Evolutionary conservation across 352 stramenopile species (phyloP), one percentile per base, ranked within the genome.

Genomic region (Globisporangium cystogenes): DNA sequence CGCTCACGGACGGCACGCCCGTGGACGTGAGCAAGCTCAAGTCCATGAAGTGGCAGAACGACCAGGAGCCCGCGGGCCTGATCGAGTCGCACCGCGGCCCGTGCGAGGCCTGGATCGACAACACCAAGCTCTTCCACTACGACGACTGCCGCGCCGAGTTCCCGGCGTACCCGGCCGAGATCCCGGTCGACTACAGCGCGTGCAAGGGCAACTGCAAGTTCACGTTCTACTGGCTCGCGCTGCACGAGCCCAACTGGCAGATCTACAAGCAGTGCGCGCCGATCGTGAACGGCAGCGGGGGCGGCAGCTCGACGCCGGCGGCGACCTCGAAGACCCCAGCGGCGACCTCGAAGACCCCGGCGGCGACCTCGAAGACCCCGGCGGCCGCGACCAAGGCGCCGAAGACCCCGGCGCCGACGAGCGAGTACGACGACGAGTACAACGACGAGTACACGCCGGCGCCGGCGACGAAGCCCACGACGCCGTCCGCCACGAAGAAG

Each of bases 141-240:
- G 55, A 77, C 45, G 63, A 86, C 52, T 87, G 75, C 41, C 55
- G 44, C 16, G 60, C 47, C 3, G 55, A 64, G 33, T 86, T 60
- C 58, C 61, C 51, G 5, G 45, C 2, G 1, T 82, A 77, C 57
- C 78, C 78, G 14, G 75, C 74, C 7, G 48, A 70, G 14, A 68
- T 89, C 43, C 65, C 69, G 3, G 54, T 86, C 35, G 68, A 87
- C 53, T 86, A 67, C 45, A 69, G 67, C 12, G 56, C 60, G 1
- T 89, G 75, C 59, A 67, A 40, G 33, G 65, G 69, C 35, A 68
- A 76, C 26, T 83, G 76, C 35, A 62, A 45, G 16, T 69, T 90
- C 45, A 68, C 49, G 14, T 86, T 87, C 59, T 84, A 80, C 71
- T 85, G 76, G 76, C 21, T 85, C 44, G 69, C 73, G 41, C 10